Evolutionary conservation across 148 eudicot species (phyloP), one percentile per base, ranked within the genome.

Genomic region (Dysphania ambrosioides): DNA sequence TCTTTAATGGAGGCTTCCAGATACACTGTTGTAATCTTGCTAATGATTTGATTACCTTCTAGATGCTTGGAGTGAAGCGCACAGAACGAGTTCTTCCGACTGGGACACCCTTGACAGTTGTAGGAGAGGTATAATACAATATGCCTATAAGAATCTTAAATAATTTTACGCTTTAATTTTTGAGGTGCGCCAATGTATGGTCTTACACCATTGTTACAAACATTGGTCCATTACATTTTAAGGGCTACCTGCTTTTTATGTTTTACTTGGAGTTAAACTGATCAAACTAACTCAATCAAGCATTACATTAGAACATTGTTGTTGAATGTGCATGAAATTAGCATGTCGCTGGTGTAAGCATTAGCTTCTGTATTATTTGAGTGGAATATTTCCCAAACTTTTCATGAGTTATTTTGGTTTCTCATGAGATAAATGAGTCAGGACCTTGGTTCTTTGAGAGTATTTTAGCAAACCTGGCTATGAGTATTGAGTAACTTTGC

Each of bases 41-140:
- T 72, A 79, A 72, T 75, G 67, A 72, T 61, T 73, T 41, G 61
- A 61, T 27, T 71, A 10, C 51, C 65, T 65, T 85, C 56, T 77
- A 96, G 99, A 96, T 96, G 99, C 94, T 92, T 76, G 99, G 99
- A 66, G 94, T 92, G 75, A 96, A 90, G 91, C 85, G 97, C 66
- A 88, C 82, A 66, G 99, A 96, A 80, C 89, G 99, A 27, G 92
- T 96, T 83, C 97, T 96, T 78, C 97, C 97, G 69, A 89, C 90
- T 72, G 97, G 99, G 55, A 84, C 97, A 62, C 89, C 90, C 49
- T 82, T 92, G 84, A 92, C 99, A 51, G 87, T 83, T 62, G 83
- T 86, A 70, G 92, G 92, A 49, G 90, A 85, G 87, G 87, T 85
- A 27, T 23, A 24, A 60, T 59, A 12, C 71, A 66, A 36, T 64